These are phyloP conservation scores for Centella asiatica DNA, from an alignment of 129 eudicot genomes.

Conservation along the genomic window DNA sequence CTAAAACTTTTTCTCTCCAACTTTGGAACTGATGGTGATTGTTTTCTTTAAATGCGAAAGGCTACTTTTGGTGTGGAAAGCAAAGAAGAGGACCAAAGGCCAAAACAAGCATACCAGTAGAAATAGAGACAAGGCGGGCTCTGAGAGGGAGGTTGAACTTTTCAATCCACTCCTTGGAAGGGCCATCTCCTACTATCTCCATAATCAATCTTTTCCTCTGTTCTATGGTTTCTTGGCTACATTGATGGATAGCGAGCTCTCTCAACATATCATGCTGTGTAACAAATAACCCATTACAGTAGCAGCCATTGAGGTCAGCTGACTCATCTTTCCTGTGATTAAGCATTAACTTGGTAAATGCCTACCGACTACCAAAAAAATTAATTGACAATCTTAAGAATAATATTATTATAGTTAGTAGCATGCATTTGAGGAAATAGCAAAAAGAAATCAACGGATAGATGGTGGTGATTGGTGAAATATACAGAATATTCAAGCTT, in stretches of 20 bases:
- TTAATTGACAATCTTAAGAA: neutral
- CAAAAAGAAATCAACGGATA: neutral
- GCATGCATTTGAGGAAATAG: neutral
- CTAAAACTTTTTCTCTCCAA: too few relatives aligned
- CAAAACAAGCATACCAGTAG: conserved; percentile 33
- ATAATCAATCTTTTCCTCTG: conserved; percentile 30
- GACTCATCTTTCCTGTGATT: conserved; percentile 27
- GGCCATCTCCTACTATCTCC: conserved; percentile 20
- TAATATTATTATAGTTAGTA: neutral
- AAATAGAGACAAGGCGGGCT: conserved; percentile 35
- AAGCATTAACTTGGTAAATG: neutral
- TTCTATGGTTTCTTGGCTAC: conserved; percentile 25
- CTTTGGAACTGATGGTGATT: too few relatives aligned
- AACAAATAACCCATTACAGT: conserved; percentile 34
- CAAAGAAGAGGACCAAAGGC: neutral
- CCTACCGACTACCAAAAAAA: neutral
- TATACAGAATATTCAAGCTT: neutral
- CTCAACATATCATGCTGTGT: conserved; percentile 48
- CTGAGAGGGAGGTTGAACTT: conserved; percentile 14
- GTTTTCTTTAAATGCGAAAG: neutral
- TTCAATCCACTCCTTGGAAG: neutral
- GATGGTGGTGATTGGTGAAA: neutral
- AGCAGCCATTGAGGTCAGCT: conserved; percentile 12
- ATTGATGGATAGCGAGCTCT: conserved; percentile 37
- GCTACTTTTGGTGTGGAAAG: neutral